These are phyloP conservation scores for Boletellus emodensis DNA, from an alignment of 768 basidiomycete species.

Conservation along the genomic window DNA sequence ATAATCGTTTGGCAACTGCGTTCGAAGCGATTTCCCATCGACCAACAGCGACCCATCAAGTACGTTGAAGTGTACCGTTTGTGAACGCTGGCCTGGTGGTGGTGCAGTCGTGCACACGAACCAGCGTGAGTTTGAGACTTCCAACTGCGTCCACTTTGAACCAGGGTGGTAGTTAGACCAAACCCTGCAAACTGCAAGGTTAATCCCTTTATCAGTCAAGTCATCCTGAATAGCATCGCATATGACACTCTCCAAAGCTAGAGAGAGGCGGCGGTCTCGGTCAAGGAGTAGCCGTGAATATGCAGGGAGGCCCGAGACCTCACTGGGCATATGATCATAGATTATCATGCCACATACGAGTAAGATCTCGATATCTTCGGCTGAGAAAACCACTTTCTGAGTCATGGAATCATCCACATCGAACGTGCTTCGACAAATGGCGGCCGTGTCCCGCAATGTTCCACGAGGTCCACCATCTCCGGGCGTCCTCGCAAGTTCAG, in stretches of 20 bases:
- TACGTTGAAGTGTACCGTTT: constrained; percentile 36
- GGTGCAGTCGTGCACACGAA: constrained; percentile 11
- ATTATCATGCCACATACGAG: neutral
- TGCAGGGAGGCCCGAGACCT: no score
- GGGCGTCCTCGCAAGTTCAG: neutral
- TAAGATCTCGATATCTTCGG: neutral
- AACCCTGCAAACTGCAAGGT: constrained; percentile 25
- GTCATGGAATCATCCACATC: neutral
- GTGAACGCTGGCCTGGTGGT: constrained; percentile 14
- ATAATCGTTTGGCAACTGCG: constrained; percentile 4
- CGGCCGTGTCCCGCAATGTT: neutral
- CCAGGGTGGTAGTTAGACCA: constrained; percentile 28
- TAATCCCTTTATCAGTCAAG: constrained; percentile 19
- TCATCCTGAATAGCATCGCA: constrained; percentile 7
- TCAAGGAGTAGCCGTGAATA: constrained; percentile 21
- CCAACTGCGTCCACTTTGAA: constrained; percentile 15
- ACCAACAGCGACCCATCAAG: constrained; percentile 38
- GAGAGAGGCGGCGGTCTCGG: constrained; percentile 28
- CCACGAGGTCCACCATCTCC: neutral
- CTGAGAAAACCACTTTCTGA: neutral
- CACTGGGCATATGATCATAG: no score
- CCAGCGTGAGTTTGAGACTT: constrained; percentile 26
- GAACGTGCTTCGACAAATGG: neutral
- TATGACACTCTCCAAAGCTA: constrained; percentile 22
- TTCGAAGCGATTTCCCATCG: constrained; percentile 31